These are phyloP conservation scores for Mycena pura DNA, from an alignment of 768 basidiomycete genomes.

Conservation along the genomic window DNA sequence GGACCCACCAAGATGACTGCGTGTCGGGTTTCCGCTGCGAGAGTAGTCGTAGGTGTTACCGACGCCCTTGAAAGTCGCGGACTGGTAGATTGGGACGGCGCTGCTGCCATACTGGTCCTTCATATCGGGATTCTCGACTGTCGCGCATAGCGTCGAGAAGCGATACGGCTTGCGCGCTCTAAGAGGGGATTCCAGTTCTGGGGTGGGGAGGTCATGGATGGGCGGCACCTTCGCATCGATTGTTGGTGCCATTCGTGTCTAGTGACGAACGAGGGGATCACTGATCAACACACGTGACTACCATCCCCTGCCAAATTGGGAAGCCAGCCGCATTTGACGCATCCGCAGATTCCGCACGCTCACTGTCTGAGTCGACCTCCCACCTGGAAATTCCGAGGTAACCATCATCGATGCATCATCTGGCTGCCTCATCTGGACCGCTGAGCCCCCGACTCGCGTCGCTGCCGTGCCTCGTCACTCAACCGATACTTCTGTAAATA, in stretches of 20 bases:
- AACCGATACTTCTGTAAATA: no score
- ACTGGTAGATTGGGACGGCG: constrained; percentile 97
- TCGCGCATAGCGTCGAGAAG: constrained; percentile 92
- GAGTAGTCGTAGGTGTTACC: constrained; percentile 91
- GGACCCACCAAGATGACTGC: constrained; percentile 85
- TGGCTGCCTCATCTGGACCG: no score
- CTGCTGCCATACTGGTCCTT: constrained; percentile 97
- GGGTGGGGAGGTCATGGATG: constrained; percentile 72
- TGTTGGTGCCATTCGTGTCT: constrained; percentile 40
- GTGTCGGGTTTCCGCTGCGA: constrained; percentile 94
- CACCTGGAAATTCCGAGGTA: no score
- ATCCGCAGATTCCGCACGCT: no score
- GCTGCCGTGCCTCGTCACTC: no score
- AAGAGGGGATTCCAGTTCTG: constrained; percentile 80
- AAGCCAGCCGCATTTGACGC: no score
- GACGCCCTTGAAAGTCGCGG: constrained; percentile 96
- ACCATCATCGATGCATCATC: no score
- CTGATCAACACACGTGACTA: no score
- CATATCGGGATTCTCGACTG: constrained; percentile 88
- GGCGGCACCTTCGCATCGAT: constrained; percentile 44
- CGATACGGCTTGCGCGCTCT: constrained; percentile 75
- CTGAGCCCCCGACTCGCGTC: no score
- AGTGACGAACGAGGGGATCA: no score
- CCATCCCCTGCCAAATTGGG: no score
- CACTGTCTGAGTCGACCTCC: no score